Base-by-base conservation (phyloP, 176 grass and related monocot genomes). In the Paspalum notatum region DNA sequence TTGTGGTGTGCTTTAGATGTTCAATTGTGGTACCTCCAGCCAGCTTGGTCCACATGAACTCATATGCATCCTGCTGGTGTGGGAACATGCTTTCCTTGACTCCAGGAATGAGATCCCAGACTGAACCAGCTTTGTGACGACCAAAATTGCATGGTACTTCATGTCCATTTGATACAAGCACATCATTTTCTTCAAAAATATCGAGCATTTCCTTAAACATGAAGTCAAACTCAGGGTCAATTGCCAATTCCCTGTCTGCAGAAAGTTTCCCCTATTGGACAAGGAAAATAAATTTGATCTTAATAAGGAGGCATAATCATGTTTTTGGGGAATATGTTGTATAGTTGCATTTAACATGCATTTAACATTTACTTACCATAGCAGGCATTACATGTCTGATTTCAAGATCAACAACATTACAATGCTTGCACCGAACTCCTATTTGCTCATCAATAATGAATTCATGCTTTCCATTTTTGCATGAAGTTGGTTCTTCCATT, bases 11-110 rank as follows among this genome's bases (percentile, higher is more conserved):
- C 22, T 65, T 91, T 41, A 92, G 42, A 53, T 92, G 54, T 66
- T 91, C 84, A 41, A 92, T 80, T 12, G 62, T 21, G 72, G 74
- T 92, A 1, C 80, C 48, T 16, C 95, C 95, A 22, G 90, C 88
- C 12, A 94, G n/a, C 22, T 91, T 98, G 42, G 17, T 78, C 95
- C 95, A 98, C 77, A 91, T 85, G 80, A 98, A 98, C 46, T 98
- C 90, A 71, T 94, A 98, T 60, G 78, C 95, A 66, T 94, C 85
- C 51, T 25, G 59, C 82, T 98, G 92, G 90, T 98, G 92, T 13
- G 80, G 61, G 64, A 92, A 92, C 92, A 98, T 85, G 47, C 56
- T 84, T 71, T 85, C 40, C 49, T 74, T 55, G 20, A 87, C 48
- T 24, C 85, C 90, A 37, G 95, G 92, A 71, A 98, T 72, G 27